Percentiles rank a stretch among this genome's conserved stretches.
These are phyloP conservation scores for Cutaneotrichosporon cavernicola DNA, from an alignment of 1,284 basidiomycete species.

Conservation along the genomic window DNA sequence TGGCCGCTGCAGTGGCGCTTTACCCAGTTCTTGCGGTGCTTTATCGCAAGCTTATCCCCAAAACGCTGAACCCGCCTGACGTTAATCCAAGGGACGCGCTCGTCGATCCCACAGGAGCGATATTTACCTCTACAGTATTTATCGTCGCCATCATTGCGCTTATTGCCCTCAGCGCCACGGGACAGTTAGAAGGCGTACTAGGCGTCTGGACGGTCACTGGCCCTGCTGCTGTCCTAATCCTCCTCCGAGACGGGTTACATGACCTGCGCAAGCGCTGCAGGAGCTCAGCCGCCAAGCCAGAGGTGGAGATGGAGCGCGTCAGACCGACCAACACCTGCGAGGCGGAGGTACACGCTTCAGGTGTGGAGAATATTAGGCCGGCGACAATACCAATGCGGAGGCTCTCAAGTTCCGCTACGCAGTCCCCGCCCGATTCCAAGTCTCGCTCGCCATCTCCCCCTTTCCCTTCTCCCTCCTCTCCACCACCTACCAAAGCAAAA, in stretches of 20 bases:
- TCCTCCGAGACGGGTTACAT: slow-evolving; percentile 68
- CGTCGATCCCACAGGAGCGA: slow-evolving; percentile 57
- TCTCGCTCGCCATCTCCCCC: not conserved
- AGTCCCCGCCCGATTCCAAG: not conserved
- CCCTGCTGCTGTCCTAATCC: slow-evolving; percentile 77
- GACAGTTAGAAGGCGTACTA: slow-evolving; percentile 63
- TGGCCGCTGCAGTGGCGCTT: slow-evolving; percentile 45
- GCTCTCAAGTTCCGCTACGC: not conserved
- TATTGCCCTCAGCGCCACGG: slow-evolving; percentile 60
- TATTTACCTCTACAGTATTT: slow-evolving; percentile 58
- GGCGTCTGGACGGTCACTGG: slow-evolving; percentile 68
- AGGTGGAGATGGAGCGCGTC: slow-evolving; percentile 1
- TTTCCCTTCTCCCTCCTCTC: slow-evolving; percentile 3
- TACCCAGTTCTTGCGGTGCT: slow-evolving; percentile 43
- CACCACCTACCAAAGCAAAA: not conserved
- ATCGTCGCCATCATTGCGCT: slow-evolving; percentile 60
- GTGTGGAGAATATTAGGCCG: not conserved
- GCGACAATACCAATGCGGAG: no score
- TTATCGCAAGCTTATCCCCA: slow-evolving; percentile 13
- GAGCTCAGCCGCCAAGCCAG: not conserved
- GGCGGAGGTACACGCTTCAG: not conserved
- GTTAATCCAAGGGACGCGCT: slow-evolving; percentile 56
- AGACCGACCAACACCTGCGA: not conserved
- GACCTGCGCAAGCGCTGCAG: slow-evolving; percentile 47
- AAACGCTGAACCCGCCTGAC: slow-evolving; percentile 33